Conservation (phyloP, 2,329 filamentous ascomycete genomes). For the Ophiostoma novo-ulmi region DNA sequence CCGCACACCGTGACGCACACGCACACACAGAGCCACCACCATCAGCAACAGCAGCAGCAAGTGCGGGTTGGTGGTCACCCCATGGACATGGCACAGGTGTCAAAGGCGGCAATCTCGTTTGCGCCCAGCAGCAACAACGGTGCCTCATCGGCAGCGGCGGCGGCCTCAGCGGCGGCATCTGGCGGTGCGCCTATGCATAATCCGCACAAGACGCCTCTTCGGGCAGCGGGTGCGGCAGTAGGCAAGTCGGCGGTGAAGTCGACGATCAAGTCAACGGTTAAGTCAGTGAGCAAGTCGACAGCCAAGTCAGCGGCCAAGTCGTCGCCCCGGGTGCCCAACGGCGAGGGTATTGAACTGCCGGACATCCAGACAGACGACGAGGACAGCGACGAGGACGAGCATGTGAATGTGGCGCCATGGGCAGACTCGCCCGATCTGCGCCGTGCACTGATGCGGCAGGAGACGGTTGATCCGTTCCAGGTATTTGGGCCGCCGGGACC, state of each 20-base stretch:
- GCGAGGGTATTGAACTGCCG: conserved; percentile 84
- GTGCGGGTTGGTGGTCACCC: conserved; percentile 60
- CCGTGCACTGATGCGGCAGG: conserved; percentile 70
- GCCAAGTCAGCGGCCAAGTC: conserved; percentile 57
- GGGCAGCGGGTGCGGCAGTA: conserved; percentile 41
- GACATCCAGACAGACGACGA: conserved; percentile 95
- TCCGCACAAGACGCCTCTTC: conserved; percentile 64
- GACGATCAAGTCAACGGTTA: conserved; percentile 48
- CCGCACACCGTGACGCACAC: not conserved
- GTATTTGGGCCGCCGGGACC: conserved; percentile 88
- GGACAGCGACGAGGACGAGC: conserved; percentile 51
- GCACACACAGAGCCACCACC: conserved; percentile 2
- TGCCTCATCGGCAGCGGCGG: conserved; percentile 17
- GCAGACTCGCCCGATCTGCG: conserved; percentile 81
- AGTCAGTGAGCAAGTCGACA: conserved; percentile 55
- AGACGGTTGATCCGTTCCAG: conserved; percentile 73
- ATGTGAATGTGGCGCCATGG: conserved; percentile 65
- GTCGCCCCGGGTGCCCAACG: conserved; percentile 81
- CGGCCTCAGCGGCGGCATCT: conserved; percentile 19
- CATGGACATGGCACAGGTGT: conserved; percentile 79
- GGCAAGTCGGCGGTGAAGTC: conserved; percentile 29
- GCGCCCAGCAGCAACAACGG: conserved; percentile 51
- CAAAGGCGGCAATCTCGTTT: conserved; percentile 85
- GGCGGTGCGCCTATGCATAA: conserved; percentile 11
- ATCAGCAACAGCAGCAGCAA: conserved; percentile 44